These are phyloP conservation scores for Berkeleyomyces basicola DNA, from an alignment of 2,329 filamentous ascomycete genomes.

Conservation along the genomic window DNA sequence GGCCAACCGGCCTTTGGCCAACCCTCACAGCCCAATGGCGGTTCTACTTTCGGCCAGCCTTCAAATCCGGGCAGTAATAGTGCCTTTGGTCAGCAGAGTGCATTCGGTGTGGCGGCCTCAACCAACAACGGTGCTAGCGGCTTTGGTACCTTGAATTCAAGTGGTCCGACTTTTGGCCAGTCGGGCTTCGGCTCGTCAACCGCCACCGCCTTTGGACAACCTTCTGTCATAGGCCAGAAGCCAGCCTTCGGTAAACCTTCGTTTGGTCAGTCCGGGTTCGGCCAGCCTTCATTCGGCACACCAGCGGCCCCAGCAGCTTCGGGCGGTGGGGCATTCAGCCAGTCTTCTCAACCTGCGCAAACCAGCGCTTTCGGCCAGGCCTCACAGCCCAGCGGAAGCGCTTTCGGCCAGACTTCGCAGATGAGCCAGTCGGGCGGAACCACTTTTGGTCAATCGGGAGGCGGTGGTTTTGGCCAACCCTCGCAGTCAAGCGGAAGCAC, in stretches of 20 bases:
- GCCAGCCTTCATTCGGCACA: conserved; percentile 10
- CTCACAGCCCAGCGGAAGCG: conserved; percentile 19
- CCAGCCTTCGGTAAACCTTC: conserved; percentile 21
- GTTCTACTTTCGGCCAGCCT: conserved; percentile 14
- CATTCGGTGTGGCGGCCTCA: background rate
- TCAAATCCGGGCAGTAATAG: conserved; percentile 12
- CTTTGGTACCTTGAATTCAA: conserved; percentile 2
- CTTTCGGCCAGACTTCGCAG: conserved; percentile 22
- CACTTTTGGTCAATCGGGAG: conserved; percentile 20
- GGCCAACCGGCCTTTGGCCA: conserved; percentile 25
- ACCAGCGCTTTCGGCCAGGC: conserved; percentile 24
- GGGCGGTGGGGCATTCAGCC: conserved; percentile 21
- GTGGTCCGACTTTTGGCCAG: conserved; percentile 3
- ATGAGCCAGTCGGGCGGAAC: conserved; percentile 18
- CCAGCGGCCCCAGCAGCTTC: background rate
- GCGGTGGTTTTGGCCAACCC: conserved; percentile 22
- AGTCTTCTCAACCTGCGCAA: conserved; percentile 23
- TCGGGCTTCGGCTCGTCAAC: background rate
- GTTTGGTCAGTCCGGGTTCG: conserved; percentile 10
- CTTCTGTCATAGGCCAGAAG: conserved; percentile 20
- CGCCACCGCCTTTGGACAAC: conserved; percentile 15
- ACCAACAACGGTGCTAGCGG: background rate
- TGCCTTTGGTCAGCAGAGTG: conserved; percentile 21
- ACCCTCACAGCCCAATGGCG: conserved; percentile 18
- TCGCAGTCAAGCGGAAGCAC: conserved; percentile 16